Percentiles rank a stretch among this genome's conserved stretches.
These are phyloP conservation scores for Bisporella sp. DNA, from an alignment of 2,329 filamentous ascomycete genomes.

Conservation along the genomic window DNA sequence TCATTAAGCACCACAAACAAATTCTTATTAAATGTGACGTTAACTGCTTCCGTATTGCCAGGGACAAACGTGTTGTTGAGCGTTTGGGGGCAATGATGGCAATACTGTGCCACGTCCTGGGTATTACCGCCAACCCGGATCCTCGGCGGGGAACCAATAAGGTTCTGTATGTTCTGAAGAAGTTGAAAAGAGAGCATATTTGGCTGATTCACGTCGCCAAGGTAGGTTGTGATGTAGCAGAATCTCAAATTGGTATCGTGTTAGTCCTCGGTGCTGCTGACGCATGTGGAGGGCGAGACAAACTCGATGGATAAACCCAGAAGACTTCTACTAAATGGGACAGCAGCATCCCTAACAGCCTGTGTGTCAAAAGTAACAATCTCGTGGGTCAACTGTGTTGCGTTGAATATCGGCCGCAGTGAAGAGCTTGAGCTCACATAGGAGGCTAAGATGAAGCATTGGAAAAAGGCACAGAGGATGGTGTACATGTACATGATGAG, in stretches of 20 bases:
- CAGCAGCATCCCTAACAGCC: no score
- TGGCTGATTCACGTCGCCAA: neutral
- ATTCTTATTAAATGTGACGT: conserved; percentile 1
- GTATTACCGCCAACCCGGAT: conserved; percentile 2
- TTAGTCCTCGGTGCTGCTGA: no score
- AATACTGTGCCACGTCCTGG: conserved; percentile 1
- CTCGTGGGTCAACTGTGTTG: no score
- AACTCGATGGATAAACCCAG: no score
- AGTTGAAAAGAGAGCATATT: neutral
- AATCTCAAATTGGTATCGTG: neutral
- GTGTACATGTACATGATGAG: no score
- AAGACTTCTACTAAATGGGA: no score
- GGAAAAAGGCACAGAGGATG: no score
- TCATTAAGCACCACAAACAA: neutral
- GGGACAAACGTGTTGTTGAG: neutral
- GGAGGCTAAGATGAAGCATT: no score
- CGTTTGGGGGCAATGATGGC: neutral
- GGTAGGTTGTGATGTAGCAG: conserved; percentile 1
- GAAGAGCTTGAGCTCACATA: no score
- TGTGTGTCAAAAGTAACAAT: no score
- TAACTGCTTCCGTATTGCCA: conserved; percentile 2
- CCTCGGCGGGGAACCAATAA: neutral
- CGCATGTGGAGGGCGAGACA: no score
- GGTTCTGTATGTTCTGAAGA: conserved; percentile 2
- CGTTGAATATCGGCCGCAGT: no score